Evolutionary conservation across 2,329 filamentous ascomycete species (phyloP).

Genomic region (Cercospora sesami): DNA sequence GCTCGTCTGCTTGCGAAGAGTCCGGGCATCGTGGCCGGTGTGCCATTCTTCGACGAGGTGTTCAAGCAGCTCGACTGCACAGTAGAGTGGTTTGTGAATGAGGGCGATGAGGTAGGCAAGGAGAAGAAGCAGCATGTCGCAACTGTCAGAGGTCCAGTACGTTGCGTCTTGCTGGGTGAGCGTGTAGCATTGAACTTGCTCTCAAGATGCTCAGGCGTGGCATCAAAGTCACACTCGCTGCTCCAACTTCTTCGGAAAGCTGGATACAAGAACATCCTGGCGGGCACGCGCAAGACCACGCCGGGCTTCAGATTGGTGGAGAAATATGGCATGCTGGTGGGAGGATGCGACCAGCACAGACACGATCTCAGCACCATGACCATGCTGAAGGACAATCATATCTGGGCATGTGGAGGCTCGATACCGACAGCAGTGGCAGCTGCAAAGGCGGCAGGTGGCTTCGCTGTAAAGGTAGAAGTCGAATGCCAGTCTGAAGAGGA

Average conservation of each 20-base stretch:
- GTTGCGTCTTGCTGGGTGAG: constrained; percentile 85
- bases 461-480: constrained; percentile 92
- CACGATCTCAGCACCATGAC: constrained; percentile 90
- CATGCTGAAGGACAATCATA: constrained; percentile 99
- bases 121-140: constrained; percentile 67
- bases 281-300: constrained; percentile 94
- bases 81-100: constrained; percentile 81
- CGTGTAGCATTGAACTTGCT: constrained; percentile 88
- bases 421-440: constrained; percentile 84
- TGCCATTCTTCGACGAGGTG: constrained; percentile 94
- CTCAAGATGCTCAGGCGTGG: constrained; percentile 87
- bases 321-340: constrained; percentile 96
- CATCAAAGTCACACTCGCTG: constrained; percentile 59
- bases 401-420: constrained; percentile 80
- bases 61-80: constrained; percentile 85
- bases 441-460: constrained; percentile 81
- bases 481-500: constrained; percentile 87
- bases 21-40: constrained; percentile 81
- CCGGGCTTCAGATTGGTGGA: constrained; percentile 93
- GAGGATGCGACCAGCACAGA: constrained; percentile 86
- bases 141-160: constrained; percentile 79
- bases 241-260: constrained; percentile 55
- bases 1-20: constrained; percentile 58
- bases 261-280: constrained; percentile 81
- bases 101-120: constrained; percentile 68